Evolutionary conservation across 306 rosid genomes (phyloP), one percentile per base, ranked within the genome.

Genomic region (Luffa acutangula): DNA sequence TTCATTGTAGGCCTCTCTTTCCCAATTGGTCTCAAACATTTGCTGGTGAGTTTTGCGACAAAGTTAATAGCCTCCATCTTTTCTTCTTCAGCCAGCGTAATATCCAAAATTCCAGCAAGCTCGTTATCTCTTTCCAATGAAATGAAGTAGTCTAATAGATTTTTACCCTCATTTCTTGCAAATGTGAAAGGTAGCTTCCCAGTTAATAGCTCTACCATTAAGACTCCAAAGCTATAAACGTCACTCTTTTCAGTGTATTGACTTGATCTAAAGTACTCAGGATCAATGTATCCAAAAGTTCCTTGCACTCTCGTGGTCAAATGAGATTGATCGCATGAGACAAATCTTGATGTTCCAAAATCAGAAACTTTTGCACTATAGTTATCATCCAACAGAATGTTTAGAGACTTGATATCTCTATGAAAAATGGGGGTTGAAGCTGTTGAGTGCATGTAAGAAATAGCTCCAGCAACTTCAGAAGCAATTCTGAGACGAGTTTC

Each of bases 261-360:
- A 80, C 87, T 81, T 11, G 89, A 82, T 42, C 82, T 90, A 20
- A 89, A 89, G 79, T 86, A 91, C 79, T 84, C 93, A 1, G 96
- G 96, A 81, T 89, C 96, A 11, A 91, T 80, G 82, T 91, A 91
- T 13, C 93, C 96, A 7, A 87, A 85, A 69, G 93, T 91, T 52
- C 96, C 96, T 49, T 83, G 82, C 3, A 91, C 87, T 45, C 48
- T 75, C 49, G 91, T 88, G 21, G 91, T 91, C 6, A 91, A 77
- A 75, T 91, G 93, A 70, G 96, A 87, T 81, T 79, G 85, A 73
- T 89, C 91, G 34, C 64, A 17, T 0, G 90, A 85, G 1, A 91
- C 83, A 36, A 90, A 83, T 84, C 87, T 91, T 36, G 93, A 88
- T 39, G 93, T 83, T 39, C 92, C 97, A 54, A 82, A 85, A 37